Conservation (phyloP, 2,329 filamentous ascomycete species). For the Botrytis byssoidea region DNA sequence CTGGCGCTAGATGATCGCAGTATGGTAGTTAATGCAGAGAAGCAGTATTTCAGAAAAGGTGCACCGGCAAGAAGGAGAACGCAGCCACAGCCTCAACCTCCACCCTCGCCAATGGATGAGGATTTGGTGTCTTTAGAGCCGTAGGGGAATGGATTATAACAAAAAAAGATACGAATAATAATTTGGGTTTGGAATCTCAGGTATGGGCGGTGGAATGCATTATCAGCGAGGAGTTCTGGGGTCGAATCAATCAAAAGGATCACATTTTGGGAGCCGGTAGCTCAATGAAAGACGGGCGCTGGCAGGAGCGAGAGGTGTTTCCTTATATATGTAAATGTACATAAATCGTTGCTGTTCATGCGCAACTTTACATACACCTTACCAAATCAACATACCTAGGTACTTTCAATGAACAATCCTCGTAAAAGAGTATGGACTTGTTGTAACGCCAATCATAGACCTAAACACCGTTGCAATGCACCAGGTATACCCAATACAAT, state of each 20-base stretch:
- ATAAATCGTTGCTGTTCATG: background rate
- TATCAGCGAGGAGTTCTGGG: conserved; percentile 16
- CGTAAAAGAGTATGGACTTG: background rate
- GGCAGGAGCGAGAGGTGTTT: background rate
- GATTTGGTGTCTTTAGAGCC: conserved; percentile 15
- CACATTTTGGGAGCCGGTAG: background rate
- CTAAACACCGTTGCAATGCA: conserved; percentile 27
- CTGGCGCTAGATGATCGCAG: conserved; percentile 56
- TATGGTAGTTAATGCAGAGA: conserved; percentile 62
- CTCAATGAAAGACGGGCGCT: background rate
- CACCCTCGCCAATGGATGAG: background rate
- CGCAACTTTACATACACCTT: conserved; percentile 4
- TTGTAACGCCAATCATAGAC: conserved; percentile 1
- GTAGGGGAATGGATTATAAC: background rate
- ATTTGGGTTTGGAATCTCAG: background rate
- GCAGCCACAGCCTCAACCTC: conserved; percentile 8
- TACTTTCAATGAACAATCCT: background rate
- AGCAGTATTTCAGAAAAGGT: conserved; percentile 50
- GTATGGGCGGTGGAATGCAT: background rate
- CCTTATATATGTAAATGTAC: conserved; percentile 7
- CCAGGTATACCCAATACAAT: conserved; percentile 15
- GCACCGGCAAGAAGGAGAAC: conserved; percentile 29
- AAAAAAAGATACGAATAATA: conserved; percentile 5
- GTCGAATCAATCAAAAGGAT: conserved; percentile 4
- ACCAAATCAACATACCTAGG: background rate